A percentile compares a stretch with the other conserved stretches of the same genome.
Evolutionary conservation across 2,329 filamentous ascomycete genomes (phyloP).

Genomic region (Pseudomassariella vexata): DNA sequence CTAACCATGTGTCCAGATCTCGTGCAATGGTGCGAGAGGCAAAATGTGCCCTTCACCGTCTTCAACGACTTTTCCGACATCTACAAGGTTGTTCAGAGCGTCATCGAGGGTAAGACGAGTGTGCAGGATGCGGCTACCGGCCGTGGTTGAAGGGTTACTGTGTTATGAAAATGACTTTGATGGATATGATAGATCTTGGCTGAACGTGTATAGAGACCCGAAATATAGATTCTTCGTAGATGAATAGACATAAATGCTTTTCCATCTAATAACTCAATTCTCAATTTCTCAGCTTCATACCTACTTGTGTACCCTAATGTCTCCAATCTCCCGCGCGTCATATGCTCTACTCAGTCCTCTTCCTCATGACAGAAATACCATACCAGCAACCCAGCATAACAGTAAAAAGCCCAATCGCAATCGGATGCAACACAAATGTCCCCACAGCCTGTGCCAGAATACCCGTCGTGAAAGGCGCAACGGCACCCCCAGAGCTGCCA

Average conservation of each 20-base stretch:
- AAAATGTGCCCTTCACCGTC: constrained; percentile 80
- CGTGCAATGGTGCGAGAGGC: constrained; percentile 76
- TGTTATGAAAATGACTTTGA: too few relatives aligned
- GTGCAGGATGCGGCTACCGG: constrained; percentile 63
- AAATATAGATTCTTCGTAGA: too few relatives aligned
- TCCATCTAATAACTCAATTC: too few relatives aligned
- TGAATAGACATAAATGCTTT: too few relatives aligned
- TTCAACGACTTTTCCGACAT: constrained; percentile 84
- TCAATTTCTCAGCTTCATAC: too few relatives aligned
- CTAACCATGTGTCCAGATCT: too few relatives aligned
- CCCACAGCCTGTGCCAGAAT: constrained; percentile 56
- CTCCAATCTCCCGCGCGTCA: too few relatives aligned
- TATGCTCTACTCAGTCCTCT: constrained; percentile 57
- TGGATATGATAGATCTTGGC: too few relatives aligned
- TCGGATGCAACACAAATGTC: constrained; percentile 60
- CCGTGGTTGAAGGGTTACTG: constrained; percentile 22
- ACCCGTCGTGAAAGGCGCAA: constrained; percentile 62
- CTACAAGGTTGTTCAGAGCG: constrained; percentile 67
- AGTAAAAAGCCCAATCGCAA: constrained; percentile 60
- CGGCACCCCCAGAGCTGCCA: constrained; percentile 62
- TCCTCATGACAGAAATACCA: constrained; percentile 47
- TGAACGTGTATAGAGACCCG: too few relatives aligned
- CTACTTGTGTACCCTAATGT: too few relatives aligned
- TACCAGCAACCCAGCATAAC: constrained; percentile 64
- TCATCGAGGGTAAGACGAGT: constrained; percentile 65